phyloP scores from a whole-genome alignment of 768 basidiomycete species.

The Crassisporium funariophilum region DNA sequence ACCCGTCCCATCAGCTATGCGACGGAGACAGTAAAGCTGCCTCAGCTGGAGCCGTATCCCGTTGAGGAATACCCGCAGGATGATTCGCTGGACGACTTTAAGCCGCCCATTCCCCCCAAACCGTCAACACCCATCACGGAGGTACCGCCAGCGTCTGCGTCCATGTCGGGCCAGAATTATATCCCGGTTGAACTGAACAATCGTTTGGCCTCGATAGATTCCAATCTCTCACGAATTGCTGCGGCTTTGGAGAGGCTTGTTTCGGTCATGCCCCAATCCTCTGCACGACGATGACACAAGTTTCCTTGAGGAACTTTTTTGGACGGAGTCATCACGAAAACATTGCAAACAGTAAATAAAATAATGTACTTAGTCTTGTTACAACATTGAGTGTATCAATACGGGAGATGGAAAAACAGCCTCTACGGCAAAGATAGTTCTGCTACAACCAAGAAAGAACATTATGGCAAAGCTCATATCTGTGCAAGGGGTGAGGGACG shows the following conservation, averaged over 20 bases:
- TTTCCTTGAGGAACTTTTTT: too few species aligned
- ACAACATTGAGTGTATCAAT: too few species aligned
- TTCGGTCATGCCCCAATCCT: conserved; percentile 11
- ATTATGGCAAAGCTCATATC: conserved; percentile 23
- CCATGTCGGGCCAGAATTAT: conserved; percentile 2
- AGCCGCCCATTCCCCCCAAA: conserved; percentile 31
- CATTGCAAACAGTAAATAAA: too few species aligned
- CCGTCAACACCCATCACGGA: conserved; percentile 19
- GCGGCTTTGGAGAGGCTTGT: conserved; percentile 37
- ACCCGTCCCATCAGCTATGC: conserved; percentile 36
- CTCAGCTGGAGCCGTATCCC: conserved; percentile 25
- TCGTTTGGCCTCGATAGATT: conserved; percentile 36
- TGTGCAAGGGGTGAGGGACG: conserved; percentile 54
- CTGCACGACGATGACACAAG: too few species aligned
- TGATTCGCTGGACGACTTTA: conserved; percentile 37
- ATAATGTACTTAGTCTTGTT: too few species aligned
- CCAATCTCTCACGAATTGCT: conserved; percentile 38
- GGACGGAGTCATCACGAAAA: too few species aligned
- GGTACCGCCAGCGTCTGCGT: conserved; percentile 3
- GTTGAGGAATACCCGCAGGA: conserved; percentile 25
- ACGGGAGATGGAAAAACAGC: too few species aligned
- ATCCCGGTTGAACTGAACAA: conserved; percentile 30
- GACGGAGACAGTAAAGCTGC: conserved; percentile 31
- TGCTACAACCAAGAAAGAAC: too few species aligned
- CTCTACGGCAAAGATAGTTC: too few species aligned